Conservation (phyloP, 495 filamentous ascomycete genomes). For the Trichodelitschia bisporula region DNA sequence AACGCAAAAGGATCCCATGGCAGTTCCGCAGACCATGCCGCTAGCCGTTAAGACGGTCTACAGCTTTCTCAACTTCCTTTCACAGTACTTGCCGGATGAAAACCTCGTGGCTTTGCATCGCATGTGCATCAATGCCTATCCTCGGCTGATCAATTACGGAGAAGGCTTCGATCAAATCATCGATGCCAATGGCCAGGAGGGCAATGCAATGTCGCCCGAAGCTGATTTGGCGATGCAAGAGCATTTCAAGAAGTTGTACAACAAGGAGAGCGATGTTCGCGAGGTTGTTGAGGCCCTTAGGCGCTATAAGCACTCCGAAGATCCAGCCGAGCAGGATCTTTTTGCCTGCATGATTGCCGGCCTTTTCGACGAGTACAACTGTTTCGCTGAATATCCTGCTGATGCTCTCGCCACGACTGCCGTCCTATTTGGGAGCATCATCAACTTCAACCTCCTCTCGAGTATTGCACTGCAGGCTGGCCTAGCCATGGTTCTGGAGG, state of each 20-base stretch:
- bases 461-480: conserved; percentile 77
- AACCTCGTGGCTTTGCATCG: conserved; percentile 46
- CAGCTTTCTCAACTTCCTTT: conserved; percentile 51
- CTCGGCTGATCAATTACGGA: conserved; percentile 88
- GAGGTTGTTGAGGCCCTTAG: conserved; percentile 61
- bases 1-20: conserved; percentile 38
- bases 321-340: conserved; percentile 67
- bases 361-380: conserved; percentile 88
- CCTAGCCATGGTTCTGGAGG: conserved; percentile 85
- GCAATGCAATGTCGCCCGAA: conserved; percentile 50
- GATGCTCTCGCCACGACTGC: conserved; percentile 87
- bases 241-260: conserved; percentile 90
- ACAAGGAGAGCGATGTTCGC: conserved; percentile 55
- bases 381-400: conserved; percentile 80
- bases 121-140: conserved; percentile 73
- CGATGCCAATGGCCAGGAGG: conserved; percentile 53
- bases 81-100: conserved; percentile 27
- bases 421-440: conserved; percentile 90
- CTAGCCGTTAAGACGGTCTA: conserved; percentile 69
- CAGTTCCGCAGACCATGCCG: conserved; percentile 36
- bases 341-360: conserved; percentile 98
- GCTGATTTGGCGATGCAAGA: conserved; percentile 86
- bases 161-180: conserved; percentile 78
- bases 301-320: conserved; percentile 60
- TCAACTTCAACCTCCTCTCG: conserved; percentile 72